Base-by-base conservation (phyloP, 2,329 filamentous ascomycete species). In the Paracamarosporium sp. region DNA sequence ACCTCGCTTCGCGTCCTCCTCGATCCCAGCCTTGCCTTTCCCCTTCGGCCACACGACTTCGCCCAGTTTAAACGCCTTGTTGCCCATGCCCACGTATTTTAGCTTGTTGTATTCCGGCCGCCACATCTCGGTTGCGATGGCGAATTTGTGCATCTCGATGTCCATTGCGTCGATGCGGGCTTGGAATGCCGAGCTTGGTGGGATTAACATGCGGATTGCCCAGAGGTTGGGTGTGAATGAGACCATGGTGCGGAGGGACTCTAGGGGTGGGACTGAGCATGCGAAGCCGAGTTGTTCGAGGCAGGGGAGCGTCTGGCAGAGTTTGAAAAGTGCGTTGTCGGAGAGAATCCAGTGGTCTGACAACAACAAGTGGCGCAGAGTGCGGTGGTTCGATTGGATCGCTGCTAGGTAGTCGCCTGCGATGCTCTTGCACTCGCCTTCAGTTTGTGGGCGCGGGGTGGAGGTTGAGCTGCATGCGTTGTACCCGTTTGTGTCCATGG, bases 201-300 rank as follows among this genome's bases (percentile, higher is more conserved):
- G 59, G 5, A 74, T 28, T 9, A 83, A 70, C 20, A 82, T 59
- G 1, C 81, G 75, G 0, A 82, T 25, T 0, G 76, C 78, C 55
- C 65, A 74, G 2, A 83, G 63, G 11, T 80, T 78, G 1, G 75
- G 75, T 0, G 78, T 58, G 22, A 76, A 70, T 0, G 69, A 64
- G 28, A 81, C 58, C 11, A 81, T 65, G 24, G 70, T 59, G 6
- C 73, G 72, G 6, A 79, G 55, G 1, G 68, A 67, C 13, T 74
- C 70, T 17, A 74, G 55, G 76, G 60, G 84, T 72, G 56, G 86
- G 81, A 87, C 84, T 84, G 81, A 75, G 15, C 83, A 76, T 7
- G 83, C 80, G 22, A 87, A 73, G 25, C 80, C 85, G 1, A 89
- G 74, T 63, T 89, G 85, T 59, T 87, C 85, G 13, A 88, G 74